Evolutionary conservation across 768 basidiomycete species (phyloP).

Genomic region (Termitomyces sp.): DNA sequence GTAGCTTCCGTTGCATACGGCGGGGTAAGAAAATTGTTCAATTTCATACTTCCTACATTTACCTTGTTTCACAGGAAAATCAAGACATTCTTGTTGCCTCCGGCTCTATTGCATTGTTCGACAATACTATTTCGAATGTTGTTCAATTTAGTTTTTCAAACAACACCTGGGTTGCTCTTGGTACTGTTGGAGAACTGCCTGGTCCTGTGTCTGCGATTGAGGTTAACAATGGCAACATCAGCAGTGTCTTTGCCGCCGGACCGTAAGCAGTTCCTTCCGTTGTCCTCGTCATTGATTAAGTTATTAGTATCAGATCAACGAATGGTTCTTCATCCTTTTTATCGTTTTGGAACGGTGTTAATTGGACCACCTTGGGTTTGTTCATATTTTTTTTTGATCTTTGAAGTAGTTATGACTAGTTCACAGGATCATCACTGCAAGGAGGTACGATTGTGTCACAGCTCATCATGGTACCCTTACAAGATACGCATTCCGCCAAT

Average conservation of each 20-base stretch:
- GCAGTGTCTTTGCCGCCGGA: slow-evolving; percentile 89
- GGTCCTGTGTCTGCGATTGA: slow-evolving; percentile 89
- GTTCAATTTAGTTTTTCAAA: slow-evolving; percentile 70
- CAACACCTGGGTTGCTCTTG: slow-evolving; percentile 68
- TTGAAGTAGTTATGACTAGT: not conserved
- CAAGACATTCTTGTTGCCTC: slow-evolving; percentile 71
- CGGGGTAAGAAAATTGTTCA: slow-evolving; percentile 48
- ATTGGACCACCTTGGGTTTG: slow-evolving; percentile 68
- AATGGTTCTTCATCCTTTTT: slow-evolving; percentile 68
- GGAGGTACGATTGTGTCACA: slow-evolving; percentile 67
- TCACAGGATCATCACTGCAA: slow-evolving; percentile 48
- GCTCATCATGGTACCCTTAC: slow-evolving; percentile 85
- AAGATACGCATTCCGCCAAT: slow-evolving; percentile 65
- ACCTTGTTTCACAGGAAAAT: slow-evolving; percentile 37
- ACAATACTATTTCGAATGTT: slow-evolving; percentile 63
- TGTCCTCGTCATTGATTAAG: no score
- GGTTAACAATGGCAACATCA: slow-evolving; percentile 73
- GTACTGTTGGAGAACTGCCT: slow-evolving; percentile 56
- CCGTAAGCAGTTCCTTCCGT: slow-evolving; percentile 40
- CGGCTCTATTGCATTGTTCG: slow-evolving; percentile 69
- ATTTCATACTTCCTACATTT: not conserved
- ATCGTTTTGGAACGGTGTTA: slow-evolving; percentile 76
- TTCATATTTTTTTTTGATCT: not conserved
- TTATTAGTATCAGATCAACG: slow-evolving; percentile 32
- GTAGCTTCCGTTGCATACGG: slow-evolving; percentile 75